Conservation (phyloP, 768 basidiomycete genomes). For the Termitomyces sp. region DNA sequence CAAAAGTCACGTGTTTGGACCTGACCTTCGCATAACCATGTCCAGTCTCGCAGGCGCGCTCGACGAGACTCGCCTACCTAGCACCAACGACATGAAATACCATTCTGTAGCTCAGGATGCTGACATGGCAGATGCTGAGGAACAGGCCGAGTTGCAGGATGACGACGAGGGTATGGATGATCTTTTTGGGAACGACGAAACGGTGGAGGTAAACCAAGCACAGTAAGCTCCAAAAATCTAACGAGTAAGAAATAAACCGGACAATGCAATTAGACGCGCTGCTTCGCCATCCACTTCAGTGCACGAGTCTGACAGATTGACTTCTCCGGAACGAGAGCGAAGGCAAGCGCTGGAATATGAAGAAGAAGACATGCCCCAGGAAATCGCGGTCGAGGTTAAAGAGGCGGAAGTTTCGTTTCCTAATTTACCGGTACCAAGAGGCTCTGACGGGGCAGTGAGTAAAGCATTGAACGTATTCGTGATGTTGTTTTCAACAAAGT, state of each 20-base stretch:
- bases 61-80: conserved; percentile 24
- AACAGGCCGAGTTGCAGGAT: conserved; percentile 23
- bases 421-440: conserved; percentile 78
- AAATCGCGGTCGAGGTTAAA: conserved; percentile 46
- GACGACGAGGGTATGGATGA: conserved; percentile 55
- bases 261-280: conserved; percentile 17
- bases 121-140: conserved; percentile 31
- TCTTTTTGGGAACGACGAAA: conserved; percentile 71
- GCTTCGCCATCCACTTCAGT: conserved; percentile 45
- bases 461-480: neutral
- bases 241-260: neutral
- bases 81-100: conserved; percentile 5
- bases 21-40: conserved; percentile 27
- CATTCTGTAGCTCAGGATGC: conserved; percentile 21
- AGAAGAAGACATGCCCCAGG: conserved; percentile 65
- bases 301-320: conserved; percentile 55
- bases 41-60: conserved; percentile 58
- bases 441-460: conserved; percentile 77
- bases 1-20: conserved; percentile 1
- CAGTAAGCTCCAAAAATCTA: conserved; percentile 30
- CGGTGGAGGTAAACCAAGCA: conserved; percentile 40
- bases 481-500: neutral
- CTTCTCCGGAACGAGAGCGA: conserved; percentile 56
- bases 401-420: conserved; percentile 78
- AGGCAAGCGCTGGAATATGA: conserved; percentile 75